Evolutionary conservation across 768 basidiomycete species (phyloP).

Genomic region (Amanita pseudoporphyria): DNA sequence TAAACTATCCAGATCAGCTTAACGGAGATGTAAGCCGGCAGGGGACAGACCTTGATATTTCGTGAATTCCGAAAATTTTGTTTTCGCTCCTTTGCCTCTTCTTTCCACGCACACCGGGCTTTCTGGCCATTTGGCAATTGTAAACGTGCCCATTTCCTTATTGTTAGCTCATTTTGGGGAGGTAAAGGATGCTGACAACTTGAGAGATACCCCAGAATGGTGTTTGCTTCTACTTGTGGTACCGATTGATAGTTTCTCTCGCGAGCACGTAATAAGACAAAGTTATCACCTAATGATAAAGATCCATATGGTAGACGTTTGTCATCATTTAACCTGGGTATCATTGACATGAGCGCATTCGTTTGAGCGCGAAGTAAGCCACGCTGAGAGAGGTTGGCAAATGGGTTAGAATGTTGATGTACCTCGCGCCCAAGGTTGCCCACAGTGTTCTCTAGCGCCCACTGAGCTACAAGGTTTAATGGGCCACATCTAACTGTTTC

Average conservation of each 20-base stretch:
- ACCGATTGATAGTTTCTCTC: background rate
- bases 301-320: background rate
- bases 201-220: background rate
- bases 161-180: background rate
- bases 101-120: conserved; percentile 13
- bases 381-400: conserved; percentile 17
- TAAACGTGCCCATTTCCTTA: conserved; percentile 12
- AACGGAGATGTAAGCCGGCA: background rate
- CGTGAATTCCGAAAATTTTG: conserved; percentile 5
- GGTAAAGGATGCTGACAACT: background rate
- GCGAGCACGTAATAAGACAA: conserved; percentile 6
- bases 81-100: conserved; percentile 1
- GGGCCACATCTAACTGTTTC: conserved; percentile 17
- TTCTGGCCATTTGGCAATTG: conserved; percentile 15
- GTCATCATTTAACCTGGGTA: conserved; percentile 6
- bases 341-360: conserved; percentile 9
- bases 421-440: too few relatives aligned
- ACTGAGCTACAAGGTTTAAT: conserved; percentile 17
- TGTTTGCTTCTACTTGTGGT: background rate
- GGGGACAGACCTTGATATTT: conserved; percentile 6
- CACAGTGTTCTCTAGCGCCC: conserved; percentile 20
- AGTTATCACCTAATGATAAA: conserved; percentile 7
- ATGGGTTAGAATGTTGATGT: conserved; percentile 18
- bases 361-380: conserved; percentile 14
- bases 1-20: background rate